phyloP scores from a whole-genome alignment of 2,329 filamentous ascomycete species.

The Apiospora pterosperma region DNA sequence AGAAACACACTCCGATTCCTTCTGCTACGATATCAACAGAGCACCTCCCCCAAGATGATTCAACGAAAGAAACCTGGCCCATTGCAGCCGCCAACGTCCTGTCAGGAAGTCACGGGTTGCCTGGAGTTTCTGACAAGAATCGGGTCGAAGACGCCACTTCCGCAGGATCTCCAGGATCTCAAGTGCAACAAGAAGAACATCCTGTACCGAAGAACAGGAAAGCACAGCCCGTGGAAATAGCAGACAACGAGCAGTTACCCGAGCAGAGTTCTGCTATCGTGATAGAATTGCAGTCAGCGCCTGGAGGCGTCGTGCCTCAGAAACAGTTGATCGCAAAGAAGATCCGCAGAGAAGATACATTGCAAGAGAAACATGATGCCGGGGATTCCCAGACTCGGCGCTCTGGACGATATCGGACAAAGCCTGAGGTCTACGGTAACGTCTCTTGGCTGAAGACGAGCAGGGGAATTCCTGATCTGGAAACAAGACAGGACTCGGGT shows the following conservation, averaged over 20 bases:
- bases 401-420: constrained; percentile 13
- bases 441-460: constrained; percentile 11
- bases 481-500: background rate
- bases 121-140: background rate
- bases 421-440: constrained; percentile 13
- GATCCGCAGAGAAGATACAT: background rate
- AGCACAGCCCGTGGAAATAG: background rate
- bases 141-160: background rate
- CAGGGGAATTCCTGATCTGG: background rate
- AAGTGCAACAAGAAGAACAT: background rate
- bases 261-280: background rate
- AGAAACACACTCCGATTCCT: background rate
- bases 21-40: background rate
- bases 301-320: background rate
- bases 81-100: background rate
- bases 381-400: constrained; percentile 9
- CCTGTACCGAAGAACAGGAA: background rate
- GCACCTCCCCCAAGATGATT: background rate
- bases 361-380: background rate
- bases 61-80: background rate
- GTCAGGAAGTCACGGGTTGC: background rate
- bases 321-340: constrained; percentile 8
- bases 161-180: background rate
- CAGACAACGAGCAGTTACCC: background rate
- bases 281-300: background rate